phyloP scores from a whole-genome alignment of 345 rosid genomes.

The Sisymbrium altissimum region DNA sequence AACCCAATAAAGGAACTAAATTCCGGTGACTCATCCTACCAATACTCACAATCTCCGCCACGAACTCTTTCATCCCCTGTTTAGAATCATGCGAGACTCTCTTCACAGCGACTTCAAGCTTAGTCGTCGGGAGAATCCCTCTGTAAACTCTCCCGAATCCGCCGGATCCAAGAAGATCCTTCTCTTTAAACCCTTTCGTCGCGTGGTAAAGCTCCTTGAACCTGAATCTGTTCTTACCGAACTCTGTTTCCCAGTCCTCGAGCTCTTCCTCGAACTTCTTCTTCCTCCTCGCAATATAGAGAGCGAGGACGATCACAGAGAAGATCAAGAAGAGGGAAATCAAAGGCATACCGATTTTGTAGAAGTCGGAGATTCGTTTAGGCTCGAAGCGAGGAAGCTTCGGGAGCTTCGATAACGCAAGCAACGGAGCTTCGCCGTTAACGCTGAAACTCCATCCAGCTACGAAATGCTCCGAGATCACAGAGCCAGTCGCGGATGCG shows the following conservation, averaged over 20 bases:
- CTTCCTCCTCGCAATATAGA: constrained; percentile 30
- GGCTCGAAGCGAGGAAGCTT: constrained; percentile 41
- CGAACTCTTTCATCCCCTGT: constrained; percentile 62
- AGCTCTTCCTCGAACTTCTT: constrained; percentile 57
- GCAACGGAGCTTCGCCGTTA: constrained; percentile 55
- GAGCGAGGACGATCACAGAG: constrained; percentile 9
- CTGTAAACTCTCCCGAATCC: constrained; percentile 66
- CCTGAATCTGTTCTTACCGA: constrained; percentile 57
- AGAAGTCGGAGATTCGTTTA: constrained; percentile 20
- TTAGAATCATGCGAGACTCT: constrained; percentile 55
- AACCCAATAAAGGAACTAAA: constrained; percentile 52
- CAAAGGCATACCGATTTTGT: constrained; percentile 33
- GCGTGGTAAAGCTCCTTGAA: constrained; percentile 63
- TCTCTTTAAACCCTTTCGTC: constrained; percentile 59
- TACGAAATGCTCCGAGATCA: constrained; percentile 70
- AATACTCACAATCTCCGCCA: constrained; percentile 56
- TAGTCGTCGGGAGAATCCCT: constrained; percentile 48
- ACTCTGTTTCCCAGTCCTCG: constrained; percentile 72
- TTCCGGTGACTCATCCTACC: constrained; percentile 59
- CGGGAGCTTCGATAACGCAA: constrained; percentile 60
- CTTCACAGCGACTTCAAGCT: constrained; percentile 57
- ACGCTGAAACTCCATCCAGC: constrained; percentile 78
- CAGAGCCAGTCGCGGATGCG: constrained; percentile 84
- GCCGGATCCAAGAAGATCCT: constrained; percentile 56
- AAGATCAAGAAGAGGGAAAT: constrained; percentile 23